Percentiles rank a stretch among this genome's conserved stretches.
phyloP scores from a whole-genome alignment of 768 basidiomycete genomes.

The Clitopilus hobsonii region DNA sequence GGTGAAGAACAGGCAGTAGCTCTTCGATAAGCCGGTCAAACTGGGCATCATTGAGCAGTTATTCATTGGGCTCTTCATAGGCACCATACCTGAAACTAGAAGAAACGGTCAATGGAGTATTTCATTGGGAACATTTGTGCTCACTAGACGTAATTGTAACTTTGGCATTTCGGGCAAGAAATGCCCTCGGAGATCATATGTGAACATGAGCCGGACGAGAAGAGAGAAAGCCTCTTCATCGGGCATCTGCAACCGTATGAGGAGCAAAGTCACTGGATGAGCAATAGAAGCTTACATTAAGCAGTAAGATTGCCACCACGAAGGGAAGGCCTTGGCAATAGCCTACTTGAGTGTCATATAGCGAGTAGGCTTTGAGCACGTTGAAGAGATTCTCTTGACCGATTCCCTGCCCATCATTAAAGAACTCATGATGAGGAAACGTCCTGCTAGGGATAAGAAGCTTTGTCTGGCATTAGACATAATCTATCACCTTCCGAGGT shows the following conservation, averaged over 20 bases:
- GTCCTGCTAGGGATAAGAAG: constrained; percentile 47
- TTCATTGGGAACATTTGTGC: constrained; percentile 13
- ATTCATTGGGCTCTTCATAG: no score
- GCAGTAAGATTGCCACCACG: constrained; percentile 86
- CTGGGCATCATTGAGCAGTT: no score
- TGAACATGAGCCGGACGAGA: constrained; percentile 91
- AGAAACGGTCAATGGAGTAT: constrained; percentile 3
- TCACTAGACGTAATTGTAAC: constrained; percentile 83
- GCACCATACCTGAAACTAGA: constrained; percentile 61
- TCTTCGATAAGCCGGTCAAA: constrained; percentile 96
- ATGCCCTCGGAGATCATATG: constrained; percentile 93
- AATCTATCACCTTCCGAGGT: constrained; percentile 71
- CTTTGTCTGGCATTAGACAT: constrained; percentile 7
- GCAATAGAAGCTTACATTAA: constrained; percentile 60
- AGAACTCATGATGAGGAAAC: constrained; percentile 96
- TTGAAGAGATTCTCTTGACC: constrained; percentile 98
- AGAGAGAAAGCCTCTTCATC: constrained; percentile 98
- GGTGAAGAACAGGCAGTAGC: constrained; percentile 83
- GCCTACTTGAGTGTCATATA: constrained; percentile 84
- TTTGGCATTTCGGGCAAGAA: constrained; percentile 99
- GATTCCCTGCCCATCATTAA: constrained; percentile 89
- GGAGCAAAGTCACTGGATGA: background rate
- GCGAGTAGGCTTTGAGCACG: constrained; percentile 94
- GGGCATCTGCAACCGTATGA: constrained; percentile 71
- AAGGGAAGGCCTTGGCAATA: constrained; percentile 98